Conservation (phyloP, 345 rosid genomes). For the Rubroshorea leprosula region DNA sequence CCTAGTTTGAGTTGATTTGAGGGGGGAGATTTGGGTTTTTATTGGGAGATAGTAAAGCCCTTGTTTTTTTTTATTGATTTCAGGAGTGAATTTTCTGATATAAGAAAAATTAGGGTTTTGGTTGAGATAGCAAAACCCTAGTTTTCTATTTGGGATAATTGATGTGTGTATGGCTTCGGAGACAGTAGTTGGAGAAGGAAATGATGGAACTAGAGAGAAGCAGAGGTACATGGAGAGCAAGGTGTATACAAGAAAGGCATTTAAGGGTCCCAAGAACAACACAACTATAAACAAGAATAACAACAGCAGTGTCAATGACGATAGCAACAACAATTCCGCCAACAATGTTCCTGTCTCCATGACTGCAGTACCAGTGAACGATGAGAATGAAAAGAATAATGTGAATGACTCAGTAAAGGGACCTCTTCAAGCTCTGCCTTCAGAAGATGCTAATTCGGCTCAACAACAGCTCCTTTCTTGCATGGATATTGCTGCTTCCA, state of each 20-base stretch:
- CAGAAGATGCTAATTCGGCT: constrained; percentile 28
- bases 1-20: not conserved
- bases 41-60: constrained; percentile 8
- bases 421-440: constrained; percentile 25
- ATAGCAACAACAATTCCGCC: constrained; percentile 1
- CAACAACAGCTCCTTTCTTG: constrained; percentile 28
- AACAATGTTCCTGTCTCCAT: constrained; percentile 1
- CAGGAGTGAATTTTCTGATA: constrained; percentile 1
- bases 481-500: constrained; percentile 27
- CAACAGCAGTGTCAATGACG: constrained; percentile 10
- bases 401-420: constrained; percentile 20
- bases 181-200: constrained; percentile 60
- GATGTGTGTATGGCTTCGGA: constrained; percentile 93
- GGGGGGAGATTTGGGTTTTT: constrained; percentile 17
- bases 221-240: constrained; percentile 50
- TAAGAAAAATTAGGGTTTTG: constrained; percentile 40
- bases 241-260: constrained; percentile 80
- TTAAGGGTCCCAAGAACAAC: constrained; percentile 39
- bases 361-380: not conserved
- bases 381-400: constrained; percentile 10
- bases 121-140: constrained; percentile 20
- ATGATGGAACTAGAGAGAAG: constrained; percentile 59
- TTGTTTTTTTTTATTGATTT: constrained; percentile 8
- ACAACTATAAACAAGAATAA: not conserved
- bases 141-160: constrained; percentile 39